phyloP scores from a whole-genome alignment of 2,329 filamentous ascomycete species.

The Aspergillus ibericus region DNA sequence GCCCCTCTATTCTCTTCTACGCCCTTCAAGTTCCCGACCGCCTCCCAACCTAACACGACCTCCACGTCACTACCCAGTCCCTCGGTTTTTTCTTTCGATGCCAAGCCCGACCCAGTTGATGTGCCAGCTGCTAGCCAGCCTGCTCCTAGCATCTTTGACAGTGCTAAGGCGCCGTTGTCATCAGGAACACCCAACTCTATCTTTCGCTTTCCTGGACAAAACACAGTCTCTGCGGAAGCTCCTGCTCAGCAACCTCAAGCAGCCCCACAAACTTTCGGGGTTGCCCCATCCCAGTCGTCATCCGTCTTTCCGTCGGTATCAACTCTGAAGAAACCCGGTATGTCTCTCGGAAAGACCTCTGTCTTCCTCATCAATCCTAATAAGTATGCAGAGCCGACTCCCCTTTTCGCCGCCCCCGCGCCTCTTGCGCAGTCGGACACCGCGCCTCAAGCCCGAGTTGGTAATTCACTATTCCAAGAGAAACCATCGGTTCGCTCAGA shows the following conservation, averaged over 20 bases:
- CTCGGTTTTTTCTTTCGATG: slow-evolving; percentile 4
- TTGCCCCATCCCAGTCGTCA: background rate
- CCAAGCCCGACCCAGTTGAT: slow-evolving; percentile 8
- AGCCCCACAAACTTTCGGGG: background rate
- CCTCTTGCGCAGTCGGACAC: background rate
- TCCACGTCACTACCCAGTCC: slow-evolving; percentile 1
- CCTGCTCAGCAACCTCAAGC: background rate
- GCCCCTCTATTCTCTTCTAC: background rate
- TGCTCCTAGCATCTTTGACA: slow-evolving; percentile 14
- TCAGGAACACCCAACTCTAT: slow-evolving; percentile 3
- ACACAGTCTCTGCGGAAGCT: background rate
- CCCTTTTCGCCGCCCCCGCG: slow-evolving; percentile 1
- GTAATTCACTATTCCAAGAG: background rate
- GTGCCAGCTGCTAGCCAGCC: slow-evolving; percentile 14
- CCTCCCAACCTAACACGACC: background rate
- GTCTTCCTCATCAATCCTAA: background rate
- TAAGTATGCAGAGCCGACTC: slow-evolving; percentile 1
- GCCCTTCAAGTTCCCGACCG: slow-evolving; percentile 7
- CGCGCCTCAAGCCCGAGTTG: background rate
- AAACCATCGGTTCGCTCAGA: background rate
- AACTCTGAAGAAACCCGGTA: slow-evolving; percentile 16
- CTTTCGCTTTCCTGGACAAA: slow-evolving; percentile 11
- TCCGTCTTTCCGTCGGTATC: slow-evolving; percentile 4
- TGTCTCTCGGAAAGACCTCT: background rate
- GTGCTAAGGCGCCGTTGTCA: slow-evolving; percentile 8